Conservation (phyloP, 1,139 yeast genomes). For the Geotrichum fermentans region DNA sequence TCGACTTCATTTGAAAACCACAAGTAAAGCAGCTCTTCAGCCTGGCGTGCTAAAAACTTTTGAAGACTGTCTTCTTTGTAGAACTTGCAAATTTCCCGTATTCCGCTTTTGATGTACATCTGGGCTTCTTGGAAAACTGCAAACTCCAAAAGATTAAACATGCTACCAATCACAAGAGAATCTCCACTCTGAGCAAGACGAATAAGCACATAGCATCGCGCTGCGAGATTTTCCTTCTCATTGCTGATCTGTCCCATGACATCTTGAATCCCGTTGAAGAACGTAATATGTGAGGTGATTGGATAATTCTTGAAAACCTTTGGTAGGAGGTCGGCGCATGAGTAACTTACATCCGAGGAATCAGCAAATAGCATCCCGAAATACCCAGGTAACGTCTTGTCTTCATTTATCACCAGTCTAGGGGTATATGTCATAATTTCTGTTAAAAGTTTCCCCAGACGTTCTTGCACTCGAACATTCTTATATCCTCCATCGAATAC, state of each 20-base stretch:
- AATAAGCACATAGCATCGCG: slow-evolving; percentile 10
- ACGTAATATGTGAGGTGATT: slow-evolving; percentile 4
- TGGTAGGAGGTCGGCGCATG: slow-evolving; percentile 5
- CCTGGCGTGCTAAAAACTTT: slow-evolving; percentile 10
- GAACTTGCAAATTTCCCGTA: background rate
- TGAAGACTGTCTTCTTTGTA: slow-evolving; percentile 5
- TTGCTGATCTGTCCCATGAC: slow-evolving; percentile 4
- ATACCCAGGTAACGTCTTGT: slow-evolving; percentile 5
- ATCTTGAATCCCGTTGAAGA: slow-evolving; percentile 12
- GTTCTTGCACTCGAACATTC: slow-evolving; percentile 9
- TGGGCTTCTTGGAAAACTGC: slow-evolving; percentile 6
- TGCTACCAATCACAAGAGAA: slow-evolving; percentile 8
- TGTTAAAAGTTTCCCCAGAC: slow-evolving; percentile 1
- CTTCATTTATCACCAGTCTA: slow-evolving; percentile 3
- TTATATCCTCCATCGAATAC: slow-evolving; percentile 14
- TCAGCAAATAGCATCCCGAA: slow-evolving; percentile 8
- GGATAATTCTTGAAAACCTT: slow-evolving; percentile 10
- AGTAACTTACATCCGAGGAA: slow-evolving; percentile 11
- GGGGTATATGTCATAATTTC: slow-evolving; percentile 8
- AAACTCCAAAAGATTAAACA: slow-evolving; percentile 13
- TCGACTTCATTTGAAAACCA: slow-evolving; percentile 14
- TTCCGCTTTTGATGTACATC: slow-evolving; percentile 7
- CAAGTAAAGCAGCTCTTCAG: slow-evolving; percentile 15
- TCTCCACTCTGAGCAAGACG: slow-evolving; percentile 12
- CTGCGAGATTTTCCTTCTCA: slow-evolving; percentile 12